Evolutionary conservation across 495 filamentous ascomycete genomes (phyloP), one percentile per base, ranked within the genome.

Genomic region (Talaromyces liani): DNA sequence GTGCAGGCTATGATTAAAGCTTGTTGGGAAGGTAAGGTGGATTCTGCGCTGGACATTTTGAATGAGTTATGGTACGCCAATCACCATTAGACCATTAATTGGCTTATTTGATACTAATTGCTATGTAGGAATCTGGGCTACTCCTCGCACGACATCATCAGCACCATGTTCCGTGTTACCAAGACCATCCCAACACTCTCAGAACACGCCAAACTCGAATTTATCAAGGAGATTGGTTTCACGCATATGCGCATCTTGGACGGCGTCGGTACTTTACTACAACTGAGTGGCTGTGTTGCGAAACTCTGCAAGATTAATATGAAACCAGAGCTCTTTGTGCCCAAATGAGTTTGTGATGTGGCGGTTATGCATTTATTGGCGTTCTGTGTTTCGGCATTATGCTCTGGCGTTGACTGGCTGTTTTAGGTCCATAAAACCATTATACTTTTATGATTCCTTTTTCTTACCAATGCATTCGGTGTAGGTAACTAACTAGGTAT

Each of bases 211-310:
- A 94, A 97, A 75, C 77, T 99, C 61, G 91, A 96, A 70, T 98
- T 99, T 66, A 95, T 98, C 69, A 91, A 89, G 73, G 95, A 97
- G 76, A 98, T 99, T 73, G 94, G 94, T 16, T 99, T 99, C 73
- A 96, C 95, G 16, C 94, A 99, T 70, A 99, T 99, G 94, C 91
- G 95, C 68, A 93, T 99, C 60, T 78, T 98, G 47, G 94, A 99
- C 66, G 94, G 94, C 24, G 91, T 99, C 58, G 92, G 97, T 77
- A 97, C 93, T 3, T 78, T 97, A 49, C 84, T 98, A 61, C 94
- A 99, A 71, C 79, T 99, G 41, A 92, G 88, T 69, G 94, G 94
- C 24, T 97, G 93, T 70, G 82, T 98, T 54, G 91, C 91, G 8
- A 86, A 92, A 65, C 80, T 99, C 60, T 91, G 90, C 71, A 95